Conservation (phyloP, 2,329 filamentous ascomycete species). For the Drechslerella coelobrocha region DNA sequence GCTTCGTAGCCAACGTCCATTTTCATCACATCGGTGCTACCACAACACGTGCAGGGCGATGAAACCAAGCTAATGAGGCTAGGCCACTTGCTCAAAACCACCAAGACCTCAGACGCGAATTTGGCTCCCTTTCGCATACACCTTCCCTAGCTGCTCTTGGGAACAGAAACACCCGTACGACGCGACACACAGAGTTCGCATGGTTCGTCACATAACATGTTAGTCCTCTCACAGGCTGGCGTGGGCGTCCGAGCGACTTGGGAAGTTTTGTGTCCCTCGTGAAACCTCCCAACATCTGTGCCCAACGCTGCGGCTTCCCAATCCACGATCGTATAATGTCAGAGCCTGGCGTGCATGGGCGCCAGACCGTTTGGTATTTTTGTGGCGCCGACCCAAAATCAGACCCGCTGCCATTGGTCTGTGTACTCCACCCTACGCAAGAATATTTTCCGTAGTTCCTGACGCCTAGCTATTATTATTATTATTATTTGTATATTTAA, state of each 20-base stretch:
- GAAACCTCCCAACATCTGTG: slow-evolving; percentile 28
- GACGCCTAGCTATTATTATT: no score
- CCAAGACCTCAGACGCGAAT: slow-evolving; percentile 34
- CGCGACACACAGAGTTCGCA: slow-evolving; percentile 39
- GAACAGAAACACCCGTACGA: slow-evolving; percentile 27
- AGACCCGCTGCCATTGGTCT: neutral
- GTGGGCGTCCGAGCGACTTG: slow-evolving; percentile 36
- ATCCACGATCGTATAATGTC: slow-evolving; percentile 16
- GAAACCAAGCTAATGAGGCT: slow-evolving; percentile 47
- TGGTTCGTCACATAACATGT: slow-evolving; percentile 18
- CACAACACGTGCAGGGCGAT: slow-evolving; percentile 49
- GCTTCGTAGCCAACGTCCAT: neutral
- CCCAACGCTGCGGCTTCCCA: slow-evolving; percentile 34
- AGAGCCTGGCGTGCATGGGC: slow-evolving; percentile 22
- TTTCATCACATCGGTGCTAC: slow-evolving; percentile 37
- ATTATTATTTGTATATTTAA: neutral
- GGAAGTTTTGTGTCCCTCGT: slow-evolving; percentile 33
- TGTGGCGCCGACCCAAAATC: slow-evolving; percentile 2
- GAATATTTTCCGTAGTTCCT: slow-evolving; percentile 45
- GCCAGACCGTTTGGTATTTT: slow-evolving; percentile 1
- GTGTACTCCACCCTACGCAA: slow-evolving; percentile 18
- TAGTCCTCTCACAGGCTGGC: neutral
- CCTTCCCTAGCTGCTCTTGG: slow-evolving; percentile 13
- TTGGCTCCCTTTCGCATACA: slow-evolving; percentile 39
- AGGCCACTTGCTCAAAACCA: slow-evolving; percentile 19